phyloP scores from a whole-genome alignment of 192 early-diverging fungal species.

The Dissophora globulifera region DNA sequence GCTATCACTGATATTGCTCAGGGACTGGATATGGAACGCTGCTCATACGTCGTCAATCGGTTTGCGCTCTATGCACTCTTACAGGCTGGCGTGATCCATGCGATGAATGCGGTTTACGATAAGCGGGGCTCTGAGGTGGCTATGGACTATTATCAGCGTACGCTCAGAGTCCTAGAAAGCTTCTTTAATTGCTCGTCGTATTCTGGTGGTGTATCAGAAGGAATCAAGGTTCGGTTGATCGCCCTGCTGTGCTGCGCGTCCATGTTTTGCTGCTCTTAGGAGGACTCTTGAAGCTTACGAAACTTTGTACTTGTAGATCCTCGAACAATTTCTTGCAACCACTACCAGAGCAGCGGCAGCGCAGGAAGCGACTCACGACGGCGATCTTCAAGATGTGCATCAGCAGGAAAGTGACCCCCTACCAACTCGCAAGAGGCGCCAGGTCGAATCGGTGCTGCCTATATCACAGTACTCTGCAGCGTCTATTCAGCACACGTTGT shows the following conservation, averaged over 20 bases:
- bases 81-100: conserved; percentile 49
- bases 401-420: conserved; percentile 15
- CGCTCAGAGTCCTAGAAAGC: conserved; percentile 29
- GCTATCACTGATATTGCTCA: conserved; percentile 52
- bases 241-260: neutral
- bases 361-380: conserved; percentile 14
- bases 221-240: conserved; percentile 28
- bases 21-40: conserved; percentile 47
- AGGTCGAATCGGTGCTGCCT: conserved; percentile 16
- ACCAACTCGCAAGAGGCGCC: conserved; percentile 47
- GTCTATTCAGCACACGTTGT: conserved; percentile 14
- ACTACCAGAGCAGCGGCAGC: conserved; percentile 40
- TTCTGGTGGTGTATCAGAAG: conserved; percentile 48
- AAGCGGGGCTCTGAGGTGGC: conserved; percentile 45
- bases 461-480: conserved; percentile 2
- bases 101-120: conserved; percentile 51
- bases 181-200: conserved; percentile 38
- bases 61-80: conserved; percentile 49
- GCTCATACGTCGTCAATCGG: conserved; percentile 45
- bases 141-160: conserved; percentile 50
- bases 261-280: too few species aligned
- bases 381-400: conserved; percentile 5
- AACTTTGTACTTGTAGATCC: too few species aligned
- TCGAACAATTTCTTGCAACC: conserved; percentile 46
- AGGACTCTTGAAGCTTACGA: too few species aligned